A percentile compares a stretch with the other conserved stretches of the same genome.
Evolutionary conservation across 2,329 filamentous ascomycete genomes (phyloP).

Genomic region (Aureobasidium subglaciale): DNA sequence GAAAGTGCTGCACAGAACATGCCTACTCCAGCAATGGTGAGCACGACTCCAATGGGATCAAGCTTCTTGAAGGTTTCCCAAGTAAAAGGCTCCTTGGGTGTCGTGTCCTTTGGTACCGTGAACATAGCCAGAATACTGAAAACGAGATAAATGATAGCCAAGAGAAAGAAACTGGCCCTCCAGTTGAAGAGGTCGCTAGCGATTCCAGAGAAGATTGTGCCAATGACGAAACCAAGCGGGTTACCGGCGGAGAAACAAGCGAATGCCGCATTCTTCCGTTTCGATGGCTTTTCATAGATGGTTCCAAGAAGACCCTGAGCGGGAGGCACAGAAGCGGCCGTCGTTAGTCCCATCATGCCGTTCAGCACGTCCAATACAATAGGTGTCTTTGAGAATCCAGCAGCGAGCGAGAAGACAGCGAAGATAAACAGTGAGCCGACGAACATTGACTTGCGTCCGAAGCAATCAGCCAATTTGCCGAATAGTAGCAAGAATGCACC

Average conservation of each 20-base stretch:
- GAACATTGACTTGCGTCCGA: constrained; percentile 57
- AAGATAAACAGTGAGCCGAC: constrained; percentile 54
- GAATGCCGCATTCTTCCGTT: constrained; percentile 58
- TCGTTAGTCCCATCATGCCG: constrained; percentile 57
- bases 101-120: constrained; percentile 52
- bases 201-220: constrained; percentile 55
- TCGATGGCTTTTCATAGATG: constrained; percentile 54
- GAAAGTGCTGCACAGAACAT: constrained; percentile 57
- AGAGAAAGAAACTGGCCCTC: constrained; percentile 55
- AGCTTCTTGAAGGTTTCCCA: constrained; percentile 48
- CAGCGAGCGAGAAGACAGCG: constrained; percentile 48
- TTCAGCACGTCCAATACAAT: constrained; percentile 57
- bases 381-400: constrained; percentile 53
- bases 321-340: constrained; percentile 57
- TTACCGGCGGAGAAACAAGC: constrained; percentile 56
- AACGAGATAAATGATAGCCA: constrained; percentile 57
- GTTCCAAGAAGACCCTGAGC: constrained; percentile 58
- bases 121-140: constrained; percentile 53
- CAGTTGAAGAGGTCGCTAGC: constrained; percentile 56
- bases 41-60: constrained; percentile 53
- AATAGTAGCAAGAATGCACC: constrained; percentile 61
- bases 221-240: constrained; percentile 50
- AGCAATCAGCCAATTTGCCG: constrained; percentile 58
- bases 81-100: constrained; percentile 39
- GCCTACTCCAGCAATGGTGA: constrained; percentile 59